Evolutionary conservation across 495 filamentous ascomycete species (phyloP), one percentile per base, ranked within the genome.

Genomic region (Aspergillus cristatus): DNA sequence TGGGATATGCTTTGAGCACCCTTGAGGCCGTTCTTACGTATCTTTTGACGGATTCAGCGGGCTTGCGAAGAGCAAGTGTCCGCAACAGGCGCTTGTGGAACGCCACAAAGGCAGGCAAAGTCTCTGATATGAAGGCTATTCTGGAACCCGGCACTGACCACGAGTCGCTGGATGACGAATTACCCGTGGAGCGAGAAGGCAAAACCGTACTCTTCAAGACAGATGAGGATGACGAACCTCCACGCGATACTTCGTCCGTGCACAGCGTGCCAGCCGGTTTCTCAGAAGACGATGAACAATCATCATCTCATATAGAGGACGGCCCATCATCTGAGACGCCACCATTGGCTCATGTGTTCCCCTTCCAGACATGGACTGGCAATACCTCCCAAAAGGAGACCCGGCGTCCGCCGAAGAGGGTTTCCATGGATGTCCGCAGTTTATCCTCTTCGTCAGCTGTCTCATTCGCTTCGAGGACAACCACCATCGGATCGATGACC

Each of bases 11-110:
- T 5, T 64, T 99, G 22, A 97, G 90, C 53, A 99, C 93, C 1
- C 84, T 95, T 34, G 93, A 99, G 61, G 93, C 86, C 1, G 93
- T 99, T 3, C 63, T 99, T 10, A 84, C 87, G 7, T 96, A 99
- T 59, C 74, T 99, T 13, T 74, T 81, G 14, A 78, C 78, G 17
- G 88, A 94, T 46, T 87, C 88, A 0, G 81, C 78, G 14, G 83
- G 77, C 14, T 59, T 99, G 25, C 75, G 86, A 39, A 80, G 78
- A 50, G 84, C 89, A 8, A 99, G 93, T 57, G 71, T 76, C 33
- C 71, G 85, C 11, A 99, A 99, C 53, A 79, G 80, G 51, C 75
- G 78, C 5, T 63, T 99, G 8, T 99, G 93, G 93, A 79, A 90
- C 54, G 85, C 89, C 15, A 79, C 79, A 5, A 81, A 75, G 33